These are phyloP conservation scores for Suhomyces anneliseae DNA, from an alignment of 1,139 yeast genomes.

Conservation along the genomic window DNA sequence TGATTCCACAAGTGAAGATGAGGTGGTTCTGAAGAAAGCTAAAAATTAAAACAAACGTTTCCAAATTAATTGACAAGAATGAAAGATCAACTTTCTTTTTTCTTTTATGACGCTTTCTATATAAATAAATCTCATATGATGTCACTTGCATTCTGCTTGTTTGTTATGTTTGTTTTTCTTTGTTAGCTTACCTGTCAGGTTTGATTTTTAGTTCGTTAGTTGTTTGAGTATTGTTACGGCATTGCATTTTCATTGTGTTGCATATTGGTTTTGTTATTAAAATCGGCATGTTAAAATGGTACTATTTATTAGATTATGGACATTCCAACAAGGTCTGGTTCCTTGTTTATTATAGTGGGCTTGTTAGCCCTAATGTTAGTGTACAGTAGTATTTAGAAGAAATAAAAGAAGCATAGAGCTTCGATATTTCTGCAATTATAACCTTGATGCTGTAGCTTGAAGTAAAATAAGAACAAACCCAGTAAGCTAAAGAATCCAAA, in stretches of 20 bases:
- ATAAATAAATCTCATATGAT: no score
- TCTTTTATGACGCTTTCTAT: not conserved
- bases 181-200: no score
- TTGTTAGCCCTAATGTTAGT: no score
- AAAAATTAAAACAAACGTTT: not conserved
- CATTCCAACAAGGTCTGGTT: not conserved
- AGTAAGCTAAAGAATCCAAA: no score
- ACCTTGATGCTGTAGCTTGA: no score
- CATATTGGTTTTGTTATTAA: not conserved
- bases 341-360: not conserved
- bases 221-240: constrained; percentile 1
- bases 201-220: not conserved
- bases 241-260: not conserved
- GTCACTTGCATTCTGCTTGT: no score
- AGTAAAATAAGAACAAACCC: no score
- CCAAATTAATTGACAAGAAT: not conserved
- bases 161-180: no score
- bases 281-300: not conserved
- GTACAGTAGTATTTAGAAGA: no score
- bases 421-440: no score
- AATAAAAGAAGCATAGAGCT: no score
- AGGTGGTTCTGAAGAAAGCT: constrained; percentile 9
- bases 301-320: not conserved
- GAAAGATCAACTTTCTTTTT: not conserved
- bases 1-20: constrained; percentile 15